Base-by-base conservation (phyloP, 805 yeast genomes). In the Vanderwaltozyma yarrowii region DNA sequence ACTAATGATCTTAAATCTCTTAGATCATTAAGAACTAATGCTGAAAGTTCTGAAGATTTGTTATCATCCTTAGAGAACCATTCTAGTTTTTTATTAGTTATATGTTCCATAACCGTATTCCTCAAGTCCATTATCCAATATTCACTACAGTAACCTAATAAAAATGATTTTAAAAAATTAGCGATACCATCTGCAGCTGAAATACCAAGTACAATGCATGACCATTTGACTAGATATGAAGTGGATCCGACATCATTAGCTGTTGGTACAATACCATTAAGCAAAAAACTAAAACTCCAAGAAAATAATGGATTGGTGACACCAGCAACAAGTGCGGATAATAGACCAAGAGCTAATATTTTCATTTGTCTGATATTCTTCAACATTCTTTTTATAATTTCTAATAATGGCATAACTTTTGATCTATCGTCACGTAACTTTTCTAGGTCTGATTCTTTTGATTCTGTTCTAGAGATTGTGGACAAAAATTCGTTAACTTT, bases 1-100 rank as follows among this genome's bases (percentile, higher is more conserved):
- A 84, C 69, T 27, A 88, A 59, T 0, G 66, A 59, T 43, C 95
- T 68, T 42, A 84, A 60, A 49, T 86, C 95, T 48, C 95, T 75
- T 0, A 84, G 59, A 54, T 92, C 96, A 52, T 84, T 86, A 69
- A 88, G 64, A 3, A 89, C 46, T 14, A 88, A 64, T 0, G 94
- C 74, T 16, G 79, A 68, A 12, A 82, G 47, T 45, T 71, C 80
- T 26, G 75, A 71, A 2, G 76, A 65, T 29, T 61, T 64, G 39
- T 56, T 61, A 11, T 44, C 49, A 13, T 62, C 58, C 2, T 50
- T 46, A 18, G 61, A 62, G 48, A 72, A 74, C 78, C 82, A 84
- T 2, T 61, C 44, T 50, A 73, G 47, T 21, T 71, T 71, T 43
- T 79, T 82, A 2, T 60, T 54, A 2, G 74, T 56, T 5, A 87